Evolutionary conservation across 345 rosid species (phyloP), one percentile per base, ranked within the genome.

Genomic region (Eucalyptus pauciflora): DNA sequence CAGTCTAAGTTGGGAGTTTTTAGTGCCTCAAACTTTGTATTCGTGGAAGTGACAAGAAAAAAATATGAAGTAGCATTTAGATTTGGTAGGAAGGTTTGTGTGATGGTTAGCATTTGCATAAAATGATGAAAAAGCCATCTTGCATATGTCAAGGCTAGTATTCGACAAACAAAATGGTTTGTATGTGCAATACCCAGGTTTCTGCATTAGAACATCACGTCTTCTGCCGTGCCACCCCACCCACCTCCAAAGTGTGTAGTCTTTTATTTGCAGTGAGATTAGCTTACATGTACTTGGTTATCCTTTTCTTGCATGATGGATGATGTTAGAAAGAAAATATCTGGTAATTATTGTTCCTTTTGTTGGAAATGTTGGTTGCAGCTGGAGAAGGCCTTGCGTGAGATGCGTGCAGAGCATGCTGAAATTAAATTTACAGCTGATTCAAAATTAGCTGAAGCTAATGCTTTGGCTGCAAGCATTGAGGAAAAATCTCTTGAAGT

Each of bases 371-470:
- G 83, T 43, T 6, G 83, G 83, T 76, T 76, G 83, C 83, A 76
- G 83, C 83, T 76, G 46, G 99, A 97, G 93, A 97, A 95, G 94
- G 93, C 98, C 64, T 89, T 98, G 92, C 96, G 93, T 43, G 97
- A 97, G 88, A 92, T 98, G 93, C 99, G 96, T 67, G 91, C 97
- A 71, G 99, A 97, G 90, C 93, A 94, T 88, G 99, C 99, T 41
- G 97, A 97, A 91, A 94, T 97, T 80, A 98, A 97, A 92, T 97
- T 97, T 87, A 96, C 97, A 50, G 97, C 98, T 51, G 99, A 97
- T 90, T 95, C 99, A 20, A 96, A 96, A 91, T 91, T 97, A 94
- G 93, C 95, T 43, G 99, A 98, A 91, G 98, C 98, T 50, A 94
- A 95, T 92, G 98, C 98, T 80, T 92, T 98, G 94, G 95, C 94